A percentile compares a stretch with the other conserved stretches of the same genome.
phyloP scores from a whole-genome alignment of 176 grass and related monocot genomes.

The Hyparrhenia diplandra region DNA sequence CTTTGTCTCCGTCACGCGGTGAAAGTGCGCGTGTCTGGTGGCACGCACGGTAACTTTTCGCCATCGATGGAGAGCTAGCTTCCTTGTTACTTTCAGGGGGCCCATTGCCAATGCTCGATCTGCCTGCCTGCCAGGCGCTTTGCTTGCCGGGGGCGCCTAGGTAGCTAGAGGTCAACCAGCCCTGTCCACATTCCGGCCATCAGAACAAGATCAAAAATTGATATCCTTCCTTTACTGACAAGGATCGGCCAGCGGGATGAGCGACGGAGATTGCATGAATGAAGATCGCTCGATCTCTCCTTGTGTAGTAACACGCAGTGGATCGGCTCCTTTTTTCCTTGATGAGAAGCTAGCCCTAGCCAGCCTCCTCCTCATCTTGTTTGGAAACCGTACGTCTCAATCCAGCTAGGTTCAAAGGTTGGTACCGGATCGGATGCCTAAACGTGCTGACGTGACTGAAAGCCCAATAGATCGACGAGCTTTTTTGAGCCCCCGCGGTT shows the following conservation, averaged over 20 bases:
- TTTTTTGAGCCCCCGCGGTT: neutral
- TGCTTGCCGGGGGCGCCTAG: slow-evolving; percentile 24
- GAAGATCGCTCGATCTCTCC: neutral
- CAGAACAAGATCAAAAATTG: neutral
- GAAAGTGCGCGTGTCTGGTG: slow-evolving; percentile 43
- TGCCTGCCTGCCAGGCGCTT: slow-evolving; percentile 32
- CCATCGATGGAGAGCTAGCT: slow-evolving; percentile 7
- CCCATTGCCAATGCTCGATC: slow-evolving; percentile 12
- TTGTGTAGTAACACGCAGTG: too few relatives aligned
- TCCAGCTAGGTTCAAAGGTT: neutral
- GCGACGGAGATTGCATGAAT: neutral
- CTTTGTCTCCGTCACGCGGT: slow-evolving; percentile 66
- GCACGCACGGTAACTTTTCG: slow-evolving; percentile 35
- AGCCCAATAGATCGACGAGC: neutral
- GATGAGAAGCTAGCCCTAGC: neutral
- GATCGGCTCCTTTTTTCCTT: neutral
- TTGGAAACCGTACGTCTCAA: neutral
- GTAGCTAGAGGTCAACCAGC: slow-evolving; percentile 8
- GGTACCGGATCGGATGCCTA: slow-evolving; percentile 5
- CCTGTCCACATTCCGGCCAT: slow-evolving; percentile 30
- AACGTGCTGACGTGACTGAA: slow-evolving; percentile 4
- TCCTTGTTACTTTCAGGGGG: slow-evolving; percentile 17
- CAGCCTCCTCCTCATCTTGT: neutral
- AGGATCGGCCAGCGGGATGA: neutral
- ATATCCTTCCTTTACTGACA: neutral